Conservation (phyloP, 169 alveolate species). For the Plasmodium vinckei region DNA sequence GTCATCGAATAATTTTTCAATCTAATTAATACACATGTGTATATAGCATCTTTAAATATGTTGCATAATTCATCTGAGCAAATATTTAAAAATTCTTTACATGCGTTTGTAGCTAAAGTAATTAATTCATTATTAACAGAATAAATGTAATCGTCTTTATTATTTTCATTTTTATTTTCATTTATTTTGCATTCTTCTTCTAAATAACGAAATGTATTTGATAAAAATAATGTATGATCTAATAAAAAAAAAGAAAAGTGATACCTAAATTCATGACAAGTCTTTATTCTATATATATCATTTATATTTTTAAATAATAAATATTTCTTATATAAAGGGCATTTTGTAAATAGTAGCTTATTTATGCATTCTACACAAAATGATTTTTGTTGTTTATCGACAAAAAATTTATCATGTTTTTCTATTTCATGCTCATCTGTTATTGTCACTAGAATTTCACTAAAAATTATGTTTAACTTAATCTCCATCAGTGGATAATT, state of each 20-base stretch:
- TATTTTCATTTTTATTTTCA: conserved; percentile 7
- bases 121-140: conserved; percentile 55
- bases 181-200: conserved; percentile 25
- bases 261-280: conserved; percentile 55
- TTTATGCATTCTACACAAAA: conserved; percentile 63
- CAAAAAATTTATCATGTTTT: conserved; percentile 63
- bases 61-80: conserved; percentile 53
- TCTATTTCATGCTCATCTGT: conserved; percentile 63
- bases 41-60: conserved; percentile 71
- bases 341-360: conserved; percentile 52
- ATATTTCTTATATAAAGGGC: conserved; percentile 73
- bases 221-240: conserved; percentile 68
- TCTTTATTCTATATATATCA: conserved; percentile 48
- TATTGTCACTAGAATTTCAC: conserved; percentile 21
- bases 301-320: conserved; percentile 55
- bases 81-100: conserved; percentile 72
- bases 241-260: conserved; percentile 64
- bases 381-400: conserved; percentile 42
- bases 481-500: conserved; percentile 35
- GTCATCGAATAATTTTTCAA: conserved; percentile 46
- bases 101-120: conserved; percentile 66
- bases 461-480: conserved; percentile 49
- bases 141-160: conserved; percentile 32
- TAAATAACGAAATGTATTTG: conserved; percentile 57
- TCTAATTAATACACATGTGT: conserved; percentile 71